These are phyloP conservation scores for Dothistroma pini DNA, from an alignment of 2,329 filamentous ascomycete genomes.

Conservation along the genomic window DNA sequence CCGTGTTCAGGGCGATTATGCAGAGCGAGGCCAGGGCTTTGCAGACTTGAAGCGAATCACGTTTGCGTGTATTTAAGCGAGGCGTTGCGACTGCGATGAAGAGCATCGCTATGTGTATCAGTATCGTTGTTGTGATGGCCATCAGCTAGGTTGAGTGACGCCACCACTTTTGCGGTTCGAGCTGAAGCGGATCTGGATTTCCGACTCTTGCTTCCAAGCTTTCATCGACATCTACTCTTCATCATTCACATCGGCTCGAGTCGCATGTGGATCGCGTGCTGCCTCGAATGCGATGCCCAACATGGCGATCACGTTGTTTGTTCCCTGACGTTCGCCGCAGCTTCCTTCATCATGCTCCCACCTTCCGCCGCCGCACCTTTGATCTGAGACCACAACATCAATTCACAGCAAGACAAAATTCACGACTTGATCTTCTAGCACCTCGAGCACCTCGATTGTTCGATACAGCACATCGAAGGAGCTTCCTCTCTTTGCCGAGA, in stretches of 20 bases:
- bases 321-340: neutral
- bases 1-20: slow-evolving; percentile 23
- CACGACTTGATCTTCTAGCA: neutral
- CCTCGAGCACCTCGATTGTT: neutral
- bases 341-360: neutral
- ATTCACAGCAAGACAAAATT: neutral
- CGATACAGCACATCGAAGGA: neutral
- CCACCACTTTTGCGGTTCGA: neutral
- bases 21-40: slow-evolving; percentile 11
- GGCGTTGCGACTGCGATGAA: slow-evolving; percentile 12
- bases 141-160: neutral
- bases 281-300: slow-evolving; percentile 1
- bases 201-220: neutral
- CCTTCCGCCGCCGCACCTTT: neutral
- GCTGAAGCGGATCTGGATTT: neutral
- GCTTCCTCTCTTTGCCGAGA: neutral
- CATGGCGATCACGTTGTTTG: slow-evolving; percentile 1
- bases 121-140: neutral
- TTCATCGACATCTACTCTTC: neutral
- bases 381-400: neutral
- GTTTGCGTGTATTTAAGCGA: slow-evolving; percentile 12
- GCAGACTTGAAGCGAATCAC: slow-evolving; percentile 2
- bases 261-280: neutral
- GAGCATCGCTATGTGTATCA: slow-evolving; percentile 11
- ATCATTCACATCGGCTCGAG: neutral